Conservation (phyloP, 805 yeast species). For the Torulaspora microellipsoides region DNA sequence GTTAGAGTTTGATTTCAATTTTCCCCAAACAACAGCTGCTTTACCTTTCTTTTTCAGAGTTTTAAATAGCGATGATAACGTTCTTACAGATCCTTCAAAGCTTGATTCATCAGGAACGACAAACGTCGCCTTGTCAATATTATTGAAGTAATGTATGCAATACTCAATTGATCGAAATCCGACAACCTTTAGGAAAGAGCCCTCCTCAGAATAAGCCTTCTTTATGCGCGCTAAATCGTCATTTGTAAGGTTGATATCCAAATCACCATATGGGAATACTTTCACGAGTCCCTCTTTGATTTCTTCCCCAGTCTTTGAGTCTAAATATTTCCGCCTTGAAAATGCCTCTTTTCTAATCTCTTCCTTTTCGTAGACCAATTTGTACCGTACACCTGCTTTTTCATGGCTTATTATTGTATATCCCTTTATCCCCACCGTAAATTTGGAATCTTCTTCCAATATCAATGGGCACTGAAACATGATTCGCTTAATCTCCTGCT, state of each 20-base stretch:
- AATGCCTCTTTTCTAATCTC: conserved; percentile 51
- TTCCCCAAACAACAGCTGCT: conserved; percentile 73
- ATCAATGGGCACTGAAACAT: conserved; percentile 59
- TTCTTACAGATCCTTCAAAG: conserved; percentile 56
- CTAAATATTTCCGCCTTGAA: conserved; percentile 39
- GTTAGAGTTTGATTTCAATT: conserved; percentile 45
- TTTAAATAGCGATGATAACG: conserved; percentile 64
- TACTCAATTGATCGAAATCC: conserved; percentile 54
- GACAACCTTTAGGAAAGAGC: conserved; percentile 55
- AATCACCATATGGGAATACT: conserved; percentile 46
- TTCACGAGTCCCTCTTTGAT: conserved; percentile 35
- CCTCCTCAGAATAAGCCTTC: conserved; percentile 32
- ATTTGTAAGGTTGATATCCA: conserved; percentile 38
- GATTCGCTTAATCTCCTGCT: conserved; percentile 59
- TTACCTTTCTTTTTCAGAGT: conserved; percentile 48
- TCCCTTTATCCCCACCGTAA: conserved; percentile 68
- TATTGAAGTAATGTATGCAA: conserved; percentile 48
- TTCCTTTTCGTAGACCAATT: conserved; percentile 50
- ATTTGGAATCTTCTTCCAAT: conserved; percentile 41
- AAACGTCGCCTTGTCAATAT: conserved; percentile 52
- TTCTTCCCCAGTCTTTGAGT: conserved; percentile 43
- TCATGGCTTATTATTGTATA: conserved; percentile 58
- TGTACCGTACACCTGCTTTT: conserved; percentile 42
- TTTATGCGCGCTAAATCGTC: conserved; percentile 36
- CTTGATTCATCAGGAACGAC: conserved; percentile 63